Percentiles rank a stretch among this genome's conserved stretches.
These are phyloP conservation scores for Globisporangium perplexum DNA, from an alignment of 352 stramenopile species.

Conservation along the genomic window DNA sequence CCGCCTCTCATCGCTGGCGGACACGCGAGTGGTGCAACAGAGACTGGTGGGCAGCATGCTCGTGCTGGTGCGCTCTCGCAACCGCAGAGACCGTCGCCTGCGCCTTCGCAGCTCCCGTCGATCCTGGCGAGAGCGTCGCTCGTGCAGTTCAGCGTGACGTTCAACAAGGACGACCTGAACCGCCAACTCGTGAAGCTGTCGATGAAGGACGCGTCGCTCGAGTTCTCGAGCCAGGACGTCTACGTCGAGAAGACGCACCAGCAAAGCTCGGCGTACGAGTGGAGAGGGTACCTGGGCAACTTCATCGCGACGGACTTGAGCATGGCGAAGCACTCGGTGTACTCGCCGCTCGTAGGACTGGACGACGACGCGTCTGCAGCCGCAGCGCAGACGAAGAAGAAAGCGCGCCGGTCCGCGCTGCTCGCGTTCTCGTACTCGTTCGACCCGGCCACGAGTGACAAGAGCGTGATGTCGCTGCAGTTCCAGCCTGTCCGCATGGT, in stretches of 20 bases:
- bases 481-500: slow-evolving; percentile 69
- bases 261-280: slow-evolving; percentile 6
- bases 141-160: slow-evolving; percentile 70
- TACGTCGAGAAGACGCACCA: not conserved
- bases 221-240: slow-evolving; percentile 24
- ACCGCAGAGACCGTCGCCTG: not conserved
- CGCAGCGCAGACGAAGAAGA: not conserved
- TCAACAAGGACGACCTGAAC: slow-evolving; percentile 77
- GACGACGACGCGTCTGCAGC: slow-evolving; percentile 18
- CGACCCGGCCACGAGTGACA: slow-evolving; percentile 16
- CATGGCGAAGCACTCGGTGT: slow-evolving; percentile 57
- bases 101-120: slow-evolving; percentile 7
- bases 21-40: not conserved
- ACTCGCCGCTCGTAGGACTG: slow-evolving; percentile 59
- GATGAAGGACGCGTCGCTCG: slow-evolving; percentile 46
- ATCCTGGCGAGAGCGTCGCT: slow-evolving; percentile 53
- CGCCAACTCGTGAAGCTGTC: slow-evolving; percentile 59
- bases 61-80: slow-evolving; percentile 1
- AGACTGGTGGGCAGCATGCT: not conserved
- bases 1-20: not conserved
- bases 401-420: slow-evolving; percentile 12
- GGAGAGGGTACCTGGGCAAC: slow-evolving; percentile 54
- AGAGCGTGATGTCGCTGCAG: slow-evolving; percentile 37
- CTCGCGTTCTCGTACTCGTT: slow-evolving; percentile 30
- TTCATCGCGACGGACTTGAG: slow-evolving; percentile 73